Evolutionary conservation across 2,329 filamentous ascomycete species (phyloP).

Genomic region (Fusarium sp.): DNA sequence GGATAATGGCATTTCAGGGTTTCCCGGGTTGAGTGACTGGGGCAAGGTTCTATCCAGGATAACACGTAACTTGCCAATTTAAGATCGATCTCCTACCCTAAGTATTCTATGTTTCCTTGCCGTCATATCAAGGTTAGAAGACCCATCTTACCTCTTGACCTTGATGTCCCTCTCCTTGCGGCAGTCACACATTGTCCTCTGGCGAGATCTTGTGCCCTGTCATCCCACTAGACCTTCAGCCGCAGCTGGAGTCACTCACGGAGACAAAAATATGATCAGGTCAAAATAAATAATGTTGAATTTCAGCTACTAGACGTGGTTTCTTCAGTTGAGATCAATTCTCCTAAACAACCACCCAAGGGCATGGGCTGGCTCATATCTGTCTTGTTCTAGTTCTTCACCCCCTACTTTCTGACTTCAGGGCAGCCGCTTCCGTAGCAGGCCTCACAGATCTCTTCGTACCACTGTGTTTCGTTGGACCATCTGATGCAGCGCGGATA

Average conservation of each 20-base stretch:
- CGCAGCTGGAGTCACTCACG: background rate
- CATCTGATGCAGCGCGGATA: background rate
- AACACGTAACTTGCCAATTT: background rate
- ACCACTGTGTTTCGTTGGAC: background rate
- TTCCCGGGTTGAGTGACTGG: background rate
- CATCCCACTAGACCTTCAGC: conserved; percentile 14
- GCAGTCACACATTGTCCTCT: conserved; percentile 19
- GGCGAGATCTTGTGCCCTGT: conserved; percentile 5
- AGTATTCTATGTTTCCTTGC: background rate
- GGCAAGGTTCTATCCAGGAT: background rate
- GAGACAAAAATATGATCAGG: too few species aligned
- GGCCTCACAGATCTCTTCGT: background rate
- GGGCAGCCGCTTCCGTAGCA: background rate
- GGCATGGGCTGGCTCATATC: background rate
- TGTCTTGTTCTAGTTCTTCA: background rate
- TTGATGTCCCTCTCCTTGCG: background rate
- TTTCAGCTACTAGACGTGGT: background rate
- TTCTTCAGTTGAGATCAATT: background rate
- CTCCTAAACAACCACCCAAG: background rate
- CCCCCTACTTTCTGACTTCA: background rate
- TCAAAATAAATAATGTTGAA: background rate
- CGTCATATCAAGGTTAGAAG: background rate
- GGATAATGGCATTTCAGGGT: background rate
- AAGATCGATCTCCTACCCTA: background rate
- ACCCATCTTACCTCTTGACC: background rate